Base-by-base conservation (phyloP, 257 asterid species). In the Gentiana straminea region DNA sequence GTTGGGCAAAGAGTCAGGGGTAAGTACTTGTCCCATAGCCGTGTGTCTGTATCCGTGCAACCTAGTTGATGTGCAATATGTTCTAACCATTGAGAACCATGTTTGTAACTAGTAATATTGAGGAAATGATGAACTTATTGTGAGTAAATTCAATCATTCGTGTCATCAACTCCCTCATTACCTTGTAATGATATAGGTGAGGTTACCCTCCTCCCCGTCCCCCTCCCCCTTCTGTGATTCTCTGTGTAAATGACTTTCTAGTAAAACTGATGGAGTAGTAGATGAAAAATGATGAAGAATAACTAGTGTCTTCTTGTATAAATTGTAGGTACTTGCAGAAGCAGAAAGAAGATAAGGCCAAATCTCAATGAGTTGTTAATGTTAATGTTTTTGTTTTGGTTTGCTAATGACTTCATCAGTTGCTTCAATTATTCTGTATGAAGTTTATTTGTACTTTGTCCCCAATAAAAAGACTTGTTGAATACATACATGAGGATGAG, bases 1-100 rank as follows among this genome's bases (percentile, higher is more conserved):
- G 93, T 51, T 89, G 94, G 94, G 97, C 95, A 70, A 86, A 81
- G 75, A 64, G 90, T 54, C 93, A 89, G 62, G 95, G 97, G 94
- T 89, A 68, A 69, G 84, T 72, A 41, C 63, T 9, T 39, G n/a
- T 49, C 24, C 12, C 34, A 3, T 33, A 1, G 45, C 13, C 58
- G 4, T 8, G 15, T 61, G 34, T 52, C 39, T 35, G 50, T 49
- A 60, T 50, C 43, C 10, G 9, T 2, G 15, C n/a, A 32, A 13
- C 32, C 15, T 48, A 4, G 33, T 10, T 48, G 33, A n/a, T 13
- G 0, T 10, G 11, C 12, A 1, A 32, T 49, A 47, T 9, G 33
- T 36, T 11, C 34, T 35, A 46, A 12, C 35, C 13, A 4, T 12
- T 5, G 8, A 34, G 35, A 11, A 33, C 6, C 41, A 33, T 32